A percentile compares a stretch with the other conserved stretches of the same genome.
These are phyloP conservation scores for Trichoderma sp. DNA, from an alignment of 2,329 filamentous ascomycete genomes.

Conservation along the genomic window DNA sequence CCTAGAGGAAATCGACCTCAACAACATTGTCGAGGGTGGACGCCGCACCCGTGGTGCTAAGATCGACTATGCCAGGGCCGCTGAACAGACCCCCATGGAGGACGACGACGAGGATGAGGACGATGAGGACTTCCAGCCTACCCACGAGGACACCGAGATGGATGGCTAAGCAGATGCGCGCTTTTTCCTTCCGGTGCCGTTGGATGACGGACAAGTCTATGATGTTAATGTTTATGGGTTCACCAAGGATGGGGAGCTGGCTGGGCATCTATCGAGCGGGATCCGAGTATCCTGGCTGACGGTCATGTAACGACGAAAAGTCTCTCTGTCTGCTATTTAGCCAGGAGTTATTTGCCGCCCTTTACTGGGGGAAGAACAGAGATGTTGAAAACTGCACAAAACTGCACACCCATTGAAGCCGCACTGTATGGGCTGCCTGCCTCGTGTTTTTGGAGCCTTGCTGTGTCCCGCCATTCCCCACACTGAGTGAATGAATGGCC, in stretches of 20 bases:
- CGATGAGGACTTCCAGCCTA: constrained; percentile 64
- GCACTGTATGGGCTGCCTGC: neutral
- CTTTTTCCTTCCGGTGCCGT: neutral
- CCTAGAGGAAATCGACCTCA: constrained; percentile 85
- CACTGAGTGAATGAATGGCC: neutral
- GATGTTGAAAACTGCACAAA: constrained; percentile 3
- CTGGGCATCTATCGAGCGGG: neutral
- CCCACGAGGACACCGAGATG: constrained; percentile 69
- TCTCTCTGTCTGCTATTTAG: constrained; percentile 8
- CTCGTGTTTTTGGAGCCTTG: constrained; percentile 8
- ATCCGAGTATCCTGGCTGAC: neutral
- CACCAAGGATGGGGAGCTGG: neutral
- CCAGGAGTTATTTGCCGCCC: neutral
- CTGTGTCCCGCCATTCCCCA: constrained; percentile 13
- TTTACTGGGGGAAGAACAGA: neutral
- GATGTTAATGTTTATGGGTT: constrained; percentile 3
- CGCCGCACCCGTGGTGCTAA: constrained; percentile 86
- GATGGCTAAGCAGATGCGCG: constrained; percentile 30
- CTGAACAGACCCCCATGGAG: constrained; percentile 69
- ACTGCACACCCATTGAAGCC: neutral
- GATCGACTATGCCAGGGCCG: constrained; percentile 92
- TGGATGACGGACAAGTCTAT: neutral
- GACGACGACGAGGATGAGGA: constrained; percentile 80
- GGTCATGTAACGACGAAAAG: constrained; percentile 10
- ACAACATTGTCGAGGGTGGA: constrained; percentile 78